Evolutionary conservation across 257 asterid species (phyloP).

Genomic region (Jacaranda copaia): DNA sequence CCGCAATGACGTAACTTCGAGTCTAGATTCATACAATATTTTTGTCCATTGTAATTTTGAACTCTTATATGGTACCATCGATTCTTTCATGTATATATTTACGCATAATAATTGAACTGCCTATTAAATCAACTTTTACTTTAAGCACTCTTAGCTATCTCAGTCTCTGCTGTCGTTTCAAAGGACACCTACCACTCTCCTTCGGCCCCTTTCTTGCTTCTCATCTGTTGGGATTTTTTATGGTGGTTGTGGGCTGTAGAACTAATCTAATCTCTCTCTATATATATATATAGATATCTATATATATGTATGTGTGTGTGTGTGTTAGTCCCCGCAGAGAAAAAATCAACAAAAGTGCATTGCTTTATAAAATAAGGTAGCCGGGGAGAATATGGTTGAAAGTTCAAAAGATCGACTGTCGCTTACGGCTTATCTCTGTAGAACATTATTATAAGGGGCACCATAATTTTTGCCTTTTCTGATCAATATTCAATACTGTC

Average conservation of each 20-base stretch:
- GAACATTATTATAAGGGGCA: too few species aligned
- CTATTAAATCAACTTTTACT: neutral
- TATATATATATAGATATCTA: neutral
- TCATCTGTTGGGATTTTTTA: conserved; percentile 18
- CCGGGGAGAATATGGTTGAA: neutral
- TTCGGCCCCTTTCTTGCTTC: conserved; percentile 17
- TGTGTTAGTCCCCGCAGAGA: neutral
- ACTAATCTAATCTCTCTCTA: neutral
- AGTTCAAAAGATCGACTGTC: neutral
- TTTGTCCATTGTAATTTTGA: too few species aligned
- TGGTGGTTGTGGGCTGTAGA: neutral
- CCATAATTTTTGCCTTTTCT: too few species aligned
- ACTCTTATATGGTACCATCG: too few species aligned
- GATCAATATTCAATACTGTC: neutral
- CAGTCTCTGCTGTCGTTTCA: neutral
- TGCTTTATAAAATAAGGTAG: neutral
- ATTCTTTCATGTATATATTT: too few species aligned
- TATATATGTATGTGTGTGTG: too few species aligned
- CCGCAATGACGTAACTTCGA: too few species aligned
- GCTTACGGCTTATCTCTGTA: too few species aligned
- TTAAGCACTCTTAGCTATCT: conserved; percentile 27
- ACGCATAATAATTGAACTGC: too few species aligned
- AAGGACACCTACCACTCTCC: neutral
- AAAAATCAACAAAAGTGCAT: neutral
- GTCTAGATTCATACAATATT: too few species aligned